phyloP scores from a whole-genome alignment of 208 protist genomes.

The Novymonas esmeraldas region DNA sequence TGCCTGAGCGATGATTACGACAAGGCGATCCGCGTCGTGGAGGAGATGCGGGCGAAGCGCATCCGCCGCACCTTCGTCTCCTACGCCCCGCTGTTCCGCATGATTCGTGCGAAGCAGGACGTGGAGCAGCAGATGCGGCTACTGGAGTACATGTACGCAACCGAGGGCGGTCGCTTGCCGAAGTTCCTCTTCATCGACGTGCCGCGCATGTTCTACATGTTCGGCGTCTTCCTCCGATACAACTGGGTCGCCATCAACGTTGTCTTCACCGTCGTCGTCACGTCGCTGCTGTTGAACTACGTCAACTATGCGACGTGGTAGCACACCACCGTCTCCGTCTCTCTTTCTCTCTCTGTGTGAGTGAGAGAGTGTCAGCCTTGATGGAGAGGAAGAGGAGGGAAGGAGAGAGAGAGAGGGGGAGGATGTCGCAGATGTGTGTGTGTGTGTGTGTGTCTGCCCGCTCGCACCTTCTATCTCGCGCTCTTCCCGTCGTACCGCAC shows the following conservation, averaged over 20 bases:
- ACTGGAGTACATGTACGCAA: conserved; percentile 72
- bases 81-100: conserved; percentile 89
- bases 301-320: conserved; percentile 27
- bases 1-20: conserved; percentile 79
- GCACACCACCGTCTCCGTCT: no score
- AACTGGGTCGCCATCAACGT: conserved; percentile 88
- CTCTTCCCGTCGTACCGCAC: no score
- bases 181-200: conserved; percentile 91
- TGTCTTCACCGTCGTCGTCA: conserved; percentile 51
- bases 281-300: conserved; percentile 43
- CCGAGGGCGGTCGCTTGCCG: conserved; percentile 70
- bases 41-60: conserved; percentile 73
- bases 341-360: background rate
- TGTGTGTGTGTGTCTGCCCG: conserved; percentile 1
- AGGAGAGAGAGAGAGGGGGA: background rate
- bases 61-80: conserved; percentile 91
- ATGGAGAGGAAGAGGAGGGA: background rate
- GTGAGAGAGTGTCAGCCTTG: no score
- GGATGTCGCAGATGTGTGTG: background rate
- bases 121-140: conserved; percentile 70
- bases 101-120: conserved; percentile 67
- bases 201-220: conserved; percentile 86
- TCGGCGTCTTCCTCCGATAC: conserved; percentile 85
- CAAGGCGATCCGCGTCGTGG: conserved; percentile 74
- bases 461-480: no score